These are phyloP conservation scores for Excoecaria cochinchinensis DNA, from an alignment of 345 rosid genomes.

Conservation along the genomic window DNA sequence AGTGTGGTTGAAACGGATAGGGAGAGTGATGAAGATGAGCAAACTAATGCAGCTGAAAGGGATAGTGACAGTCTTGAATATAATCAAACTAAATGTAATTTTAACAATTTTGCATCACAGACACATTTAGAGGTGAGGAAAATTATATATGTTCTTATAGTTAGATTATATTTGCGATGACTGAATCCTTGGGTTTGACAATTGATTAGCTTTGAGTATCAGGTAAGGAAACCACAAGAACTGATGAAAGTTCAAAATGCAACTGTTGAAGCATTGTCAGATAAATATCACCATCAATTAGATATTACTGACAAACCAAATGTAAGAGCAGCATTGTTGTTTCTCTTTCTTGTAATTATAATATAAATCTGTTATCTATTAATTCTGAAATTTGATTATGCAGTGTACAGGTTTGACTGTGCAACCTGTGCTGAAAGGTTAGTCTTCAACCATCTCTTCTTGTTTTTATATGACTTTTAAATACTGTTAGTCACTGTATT, in stretches of 20 bases:
- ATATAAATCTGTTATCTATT: background rate
- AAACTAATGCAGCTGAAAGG: background rate
- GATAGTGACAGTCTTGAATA: slow-evolving; percentile 22
- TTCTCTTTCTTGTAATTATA: slow-evolving; percentile 4
- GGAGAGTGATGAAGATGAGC: slow-evolving; percentile 8
- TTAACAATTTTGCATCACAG: slow-evolving; percentile 17
- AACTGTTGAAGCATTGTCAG: slow-evolving; percentile 30
- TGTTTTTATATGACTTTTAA: background rate
- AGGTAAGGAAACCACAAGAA: slow-evolving; percentile 20
- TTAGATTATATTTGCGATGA: slow-evolving; percentile 1
- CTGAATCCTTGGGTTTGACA: background rate
- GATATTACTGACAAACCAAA: slow-evolving; percentile 30
- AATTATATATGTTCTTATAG: slow-evolving; percentile 7
- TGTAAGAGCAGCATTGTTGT: slow-evolving; percentile 32
- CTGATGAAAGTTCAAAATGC: slow-evolving; percentile 28
- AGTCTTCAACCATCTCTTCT: slow-evolving; percentile 13
- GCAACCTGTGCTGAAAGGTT: slow-evolving; percentile 47
- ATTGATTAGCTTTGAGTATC: slow-evolving; percentile 12
- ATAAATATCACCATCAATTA: slow-evolving; percentile 28
- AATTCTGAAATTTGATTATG: slow-evolving; percentile 32
- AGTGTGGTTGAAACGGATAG: slow-evolving; percentile 14
- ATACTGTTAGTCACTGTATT: background rate
- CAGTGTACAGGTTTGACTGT: slow-evolving; percentile 44
- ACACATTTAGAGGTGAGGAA: slow-evolving; percentile 42
- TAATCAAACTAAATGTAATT: slow-evolving; percentile 21